These are phyloP conservation scores for Aspergillus panamensis DNA, from an alignment of 495 filamentous ascomycete genomes.

Conservation along the genomic window DNA sequence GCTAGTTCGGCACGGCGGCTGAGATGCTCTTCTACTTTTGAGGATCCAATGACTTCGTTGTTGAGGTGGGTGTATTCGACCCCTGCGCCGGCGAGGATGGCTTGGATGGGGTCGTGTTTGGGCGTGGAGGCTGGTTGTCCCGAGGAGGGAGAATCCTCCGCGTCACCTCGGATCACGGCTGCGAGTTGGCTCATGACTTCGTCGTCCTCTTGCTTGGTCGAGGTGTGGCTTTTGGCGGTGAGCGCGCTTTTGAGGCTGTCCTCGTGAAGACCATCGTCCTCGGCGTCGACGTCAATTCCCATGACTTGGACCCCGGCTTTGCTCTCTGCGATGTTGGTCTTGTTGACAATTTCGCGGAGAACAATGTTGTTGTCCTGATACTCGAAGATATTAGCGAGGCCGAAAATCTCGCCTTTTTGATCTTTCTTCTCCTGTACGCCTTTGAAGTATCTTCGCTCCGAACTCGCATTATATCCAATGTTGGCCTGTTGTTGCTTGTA, in stretches of 20 bases:
- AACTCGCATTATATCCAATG: conserved; percentile 91
- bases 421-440: conserved; percentile 82
- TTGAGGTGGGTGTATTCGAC: conserved; percentile 97
- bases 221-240: conserved; percentile 6
- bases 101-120: conserved; percentile 75
- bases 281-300: conserved; percentile 64
- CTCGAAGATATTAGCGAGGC: conserved; percentile 79
- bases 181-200: conserved; percentile 76
- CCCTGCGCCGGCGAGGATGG: conserved; percentile 82
- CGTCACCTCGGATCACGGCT: conserved; percentile 59
- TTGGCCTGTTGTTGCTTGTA: conserved; percentile 99
- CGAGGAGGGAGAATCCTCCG: conserved; percentile 12
- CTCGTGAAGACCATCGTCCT: conserved; percentile 35
- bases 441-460: conserved; percentile 91
- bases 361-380: conserved; percentile 78
- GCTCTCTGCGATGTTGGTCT: conserved; percentile 94
- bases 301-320: conserved; percentile 78
- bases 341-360: conserved; percentile 90
- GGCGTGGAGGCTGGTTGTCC: conserved; percentile 19
- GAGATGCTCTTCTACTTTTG: conserved; percentile 75
- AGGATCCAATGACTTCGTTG: conserved; percentile 89
- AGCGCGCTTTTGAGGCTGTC: conserved; percentile 12
- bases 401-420: conserved; percentile 91
- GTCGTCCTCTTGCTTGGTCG: conserved; percentile 44
- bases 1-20: conserved; percentile 69